Evolutionary conservation across 768 basidiomycete genomes (phyloP).

Genomic region (Boletus reticuloceps): DNA sequence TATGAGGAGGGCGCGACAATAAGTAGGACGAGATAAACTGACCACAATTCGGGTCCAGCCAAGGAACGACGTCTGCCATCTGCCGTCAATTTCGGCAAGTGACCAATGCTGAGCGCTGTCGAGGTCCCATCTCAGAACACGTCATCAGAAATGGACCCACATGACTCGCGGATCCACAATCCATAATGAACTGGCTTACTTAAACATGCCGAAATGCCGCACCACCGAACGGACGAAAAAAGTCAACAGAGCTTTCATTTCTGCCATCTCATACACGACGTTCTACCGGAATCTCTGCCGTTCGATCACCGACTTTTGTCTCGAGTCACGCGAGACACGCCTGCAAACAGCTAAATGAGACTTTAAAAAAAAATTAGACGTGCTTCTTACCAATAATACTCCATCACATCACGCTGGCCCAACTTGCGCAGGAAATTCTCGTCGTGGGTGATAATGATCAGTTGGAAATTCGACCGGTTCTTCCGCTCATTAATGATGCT

Average conservation of each 20-base stretch:
- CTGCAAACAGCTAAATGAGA: slow-evolving; percentile 35
- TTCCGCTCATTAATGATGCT: slow-evolving; percentile 95
- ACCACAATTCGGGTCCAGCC: slow-evolving; percentile 1
- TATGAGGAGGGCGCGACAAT: neutral
- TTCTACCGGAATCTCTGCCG: slow-evolving; percentile 61
- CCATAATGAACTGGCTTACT: no score
- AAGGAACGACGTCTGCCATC: neutral
- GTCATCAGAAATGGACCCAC: slow-evolving; percentile 2
- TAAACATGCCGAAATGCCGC: neutral
- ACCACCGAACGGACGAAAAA: slow-evolving; percentile 3
- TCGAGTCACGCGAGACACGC: slow-evolving; percentile 70
- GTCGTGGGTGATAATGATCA: slow-evolving; percentile 96
- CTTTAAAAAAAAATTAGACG: no score
- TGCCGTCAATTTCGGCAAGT: slow-evolving; percentile 12
- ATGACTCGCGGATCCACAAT: neutral
- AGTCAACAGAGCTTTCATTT: neutral
- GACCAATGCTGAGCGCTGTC: slow-evolving; percentile 2
- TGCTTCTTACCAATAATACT: slow-evolving; percentile 76
- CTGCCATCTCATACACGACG: neutral
- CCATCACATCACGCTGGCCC: slow-evolving; percentile 89
- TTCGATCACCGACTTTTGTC: slow-evolving; percentile 80
- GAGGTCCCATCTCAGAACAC: slow-evolving; percentile 13
- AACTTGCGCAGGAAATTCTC: slow-evolving; percentile 91
- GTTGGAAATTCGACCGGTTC: slow-evolving; percentile 88
- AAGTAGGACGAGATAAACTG: slow-evolving; percentile 11